Evolutionary conservation across 108 stramenopile genomes (phyloP).

Genomic region (Cyclotella choctawhatcheeana): DNA sequence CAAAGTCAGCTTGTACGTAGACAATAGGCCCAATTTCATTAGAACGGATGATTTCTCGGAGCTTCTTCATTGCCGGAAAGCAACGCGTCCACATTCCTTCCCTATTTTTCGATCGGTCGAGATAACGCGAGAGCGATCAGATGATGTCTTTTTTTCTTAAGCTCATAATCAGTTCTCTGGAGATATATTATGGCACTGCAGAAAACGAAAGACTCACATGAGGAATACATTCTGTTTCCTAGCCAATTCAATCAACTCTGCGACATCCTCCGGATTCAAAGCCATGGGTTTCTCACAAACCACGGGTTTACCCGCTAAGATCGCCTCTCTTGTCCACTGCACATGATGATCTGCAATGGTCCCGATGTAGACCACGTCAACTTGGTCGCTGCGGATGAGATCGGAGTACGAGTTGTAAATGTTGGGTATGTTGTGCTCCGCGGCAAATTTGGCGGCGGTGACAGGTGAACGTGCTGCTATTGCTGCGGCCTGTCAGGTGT

Average conservation of each 20-base stretch:
- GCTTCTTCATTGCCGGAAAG: constrained; percentile 61
- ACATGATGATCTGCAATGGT: constrained; percentile 59
- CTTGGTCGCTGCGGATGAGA: constrained; percentile 35
- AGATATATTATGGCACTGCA: no score
- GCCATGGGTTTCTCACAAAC: constrained; percentile 64
- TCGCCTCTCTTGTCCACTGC: constrained; percentile 33
- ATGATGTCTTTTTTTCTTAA: no score
- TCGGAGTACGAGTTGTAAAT: constrained; percentile 45
- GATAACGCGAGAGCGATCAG: no score
- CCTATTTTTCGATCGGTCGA: no score
- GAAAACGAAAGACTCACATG: constrained; percentile 25
- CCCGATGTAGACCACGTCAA: constrained; percentile 69
- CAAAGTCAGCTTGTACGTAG: constrained; percentile 59
- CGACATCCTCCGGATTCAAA: constrained; percentile 15
- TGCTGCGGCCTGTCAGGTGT: constrained; percentile 15
- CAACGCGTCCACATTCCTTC: constrained; percentile 68
- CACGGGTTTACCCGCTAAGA: constrained; percentile 48
- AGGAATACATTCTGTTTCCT: constrained; percentile 38
- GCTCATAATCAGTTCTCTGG: no score
- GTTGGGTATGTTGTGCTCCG: constrained; percentile 48
- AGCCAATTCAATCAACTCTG: constrained; percentile 45
- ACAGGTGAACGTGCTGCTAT: constrained; percentile 42
- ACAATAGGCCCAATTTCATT: constrained; percentile 56
- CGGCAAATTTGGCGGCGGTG: constrained; percentile 42
- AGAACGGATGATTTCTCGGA: constrained; percentile 39